A percentile compares a stretch with the other conserved stretches of the same genome.
Conservation (phyloP, 2,329 filamentous ascomycete genomes). For the Amphichorda felina region DNA sequence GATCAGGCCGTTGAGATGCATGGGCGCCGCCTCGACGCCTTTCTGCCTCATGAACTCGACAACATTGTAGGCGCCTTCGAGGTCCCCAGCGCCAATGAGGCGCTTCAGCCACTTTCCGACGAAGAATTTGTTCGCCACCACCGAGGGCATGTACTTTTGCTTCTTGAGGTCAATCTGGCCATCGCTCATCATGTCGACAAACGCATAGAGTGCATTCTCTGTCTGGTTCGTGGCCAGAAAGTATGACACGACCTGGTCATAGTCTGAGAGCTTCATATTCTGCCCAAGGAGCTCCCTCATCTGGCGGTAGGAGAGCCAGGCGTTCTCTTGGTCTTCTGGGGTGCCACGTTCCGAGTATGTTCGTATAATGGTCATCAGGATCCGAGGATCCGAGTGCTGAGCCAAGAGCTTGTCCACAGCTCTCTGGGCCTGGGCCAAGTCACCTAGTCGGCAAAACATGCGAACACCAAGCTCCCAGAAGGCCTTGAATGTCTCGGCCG, state of each 20-base stretch:
- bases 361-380: conserved; percentile 57
- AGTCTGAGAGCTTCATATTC: conserved; percentile 59
- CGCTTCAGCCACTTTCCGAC: conserved; percentile 83
- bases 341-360: conserved; percentile 45
- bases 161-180: conserved; percentile 36
- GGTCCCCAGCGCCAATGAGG: conserved; percentile 59
- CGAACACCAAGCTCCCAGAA: conserved; percentile 56
- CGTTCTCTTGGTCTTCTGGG: conserved; percentile 35
- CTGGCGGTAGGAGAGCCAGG: conserved; percentile 56
- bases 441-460: conserved; percentile 47
- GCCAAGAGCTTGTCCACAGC: conserved; percentile 42
- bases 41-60: conserved; percentile 63
- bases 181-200: conserved; percentile 80
- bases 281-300: conserved; percentile 49
- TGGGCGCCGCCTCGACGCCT: conserved; percentile 55
- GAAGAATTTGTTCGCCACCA: conserved; percentile 63
- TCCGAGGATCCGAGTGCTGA: conserved; percentile 36
- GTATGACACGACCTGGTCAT: conserved; percentile 59
- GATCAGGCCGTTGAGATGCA: conserved; percentile 73
- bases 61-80: conserved; percentile 61
- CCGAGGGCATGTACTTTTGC: conserved; percentile 30
- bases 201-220: conserved; percentile 60
- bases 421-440: conserved; percentile 46
- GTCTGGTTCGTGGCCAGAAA: conserved; percentile 57
- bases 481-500: conserved; percentile 30